Percentiles rank a stretch among this genome's conserved stretches.
These are phyloP conservation scores for Beauveria pseudobassiana DNA, from an alignment of 2,329 filamentous ascomycete genomes.

Conservation along the genomic window DNA sequence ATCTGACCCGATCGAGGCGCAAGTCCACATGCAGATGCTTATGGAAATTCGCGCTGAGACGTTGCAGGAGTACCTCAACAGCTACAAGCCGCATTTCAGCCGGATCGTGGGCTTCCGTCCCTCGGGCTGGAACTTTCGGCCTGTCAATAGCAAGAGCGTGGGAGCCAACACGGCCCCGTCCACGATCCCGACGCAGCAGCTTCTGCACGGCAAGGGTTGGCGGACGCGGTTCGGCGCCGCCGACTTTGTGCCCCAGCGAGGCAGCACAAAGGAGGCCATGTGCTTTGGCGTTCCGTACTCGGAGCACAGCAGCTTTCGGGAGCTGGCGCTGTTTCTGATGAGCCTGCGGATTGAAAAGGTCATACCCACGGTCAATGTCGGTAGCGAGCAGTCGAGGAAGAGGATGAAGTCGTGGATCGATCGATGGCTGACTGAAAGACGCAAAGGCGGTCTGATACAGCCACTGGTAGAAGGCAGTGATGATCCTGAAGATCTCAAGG, in stretches of 20 bases:
- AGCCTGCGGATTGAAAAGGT: slow-evolving; percentile 79
- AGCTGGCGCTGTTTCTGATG: slow-evolving; percentile 90
- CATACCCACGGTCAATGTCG: slow-evolving; percentile 85
- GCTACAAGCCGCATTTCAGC: slow-evolving; percentile 73
- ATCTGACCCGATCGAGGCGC: slow-evolving; percentile 69
- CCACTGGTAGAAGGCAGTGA: slow-evolving; percentile 35
- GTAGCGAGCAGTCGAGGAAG: slow-evolving; percentile 47
- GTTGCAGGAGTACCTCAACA: slow-evolving; percentile 77
- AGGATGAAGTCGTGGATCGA: slow-evolving; percentile 61
- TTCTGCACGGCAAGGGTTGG: slow-evolving; percentile 61
- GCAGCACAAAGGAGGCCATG: slow-evolving; percentile 72
- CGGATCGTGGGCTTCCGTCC: slow-evolving; percentile 87
- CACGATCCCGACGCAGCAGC: slow-evolving; percentile 40
- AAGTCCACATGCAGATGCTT: slow-evolving; percentile 95
- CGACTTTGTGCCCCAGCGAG: slow-evolving; percentile 74
- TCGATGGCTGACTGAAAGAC: slow-evolving; percentile 52
- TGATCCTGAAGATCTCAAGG: slow-evolving; percentile 20
- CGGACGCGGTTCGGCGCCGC: slow-evolving; percentile 61
- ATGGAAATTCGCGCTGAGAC: slow-evolving; percentile 92
- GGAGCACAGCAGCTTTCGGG: slow-evolving; percentile 91
- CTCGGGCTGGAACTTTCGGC: slow-evolving; percentile 88
- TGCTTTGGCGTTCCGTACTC: slow-evolving; percentile 95
- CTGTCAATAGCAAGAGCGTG: slow-evolving; percentile 49
- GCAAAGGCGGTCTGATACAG: slow-evolving; percentile 44
- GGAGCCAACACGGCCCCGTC: slow-evolving; percentile 42